Evolutionary conservation across 148 eudicot genomes (phyloP).

Genomic region (Amaranthus palmeri): DNA sequence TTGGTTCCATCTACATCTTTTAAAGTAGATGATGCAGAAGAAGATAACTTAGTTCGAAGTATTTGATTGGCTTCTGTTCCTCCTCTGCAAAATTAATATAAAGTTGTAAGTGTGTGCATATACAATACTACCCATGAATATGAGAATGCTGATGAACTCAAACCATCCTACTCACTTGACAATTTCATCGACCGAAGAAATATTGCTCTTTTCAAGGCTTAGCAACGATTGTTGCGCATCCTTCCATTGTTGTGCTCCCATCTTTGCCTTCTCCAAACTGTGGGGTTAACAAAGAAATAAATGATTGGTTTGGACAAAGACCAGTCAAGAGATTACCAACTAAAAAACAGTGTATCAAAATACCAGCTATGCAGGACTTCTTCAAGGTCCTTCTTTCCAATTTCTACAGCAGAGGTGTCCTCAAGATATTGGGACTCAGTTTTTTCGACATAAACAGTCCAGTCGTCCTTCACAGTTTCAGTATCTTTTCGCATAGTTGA

Average conservation of each 20-base stretch:
- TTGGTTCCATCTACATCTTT: slow-evolving; percentile 65
- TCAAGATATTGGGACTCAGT: slow-evolving; percentile 75
- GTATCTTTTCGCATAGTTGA: slow-evolving; percentile 71
- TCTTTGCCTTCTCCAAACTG: slow-evolving; percentile 75
- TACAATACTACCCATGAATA: neutral
- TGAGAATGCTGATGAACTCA: slow-evolving; percentile 3
- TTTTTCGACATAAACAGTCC: slow-evolving; percentile 57
- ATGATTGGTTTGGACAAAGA: neutral
- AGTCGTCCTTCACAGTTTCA: slow-evolving; percentile 58
- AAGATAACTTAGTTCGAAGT: slow-evolving; percentile 62
- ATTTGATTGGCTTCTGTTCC: slow-evolving; percentile 81
- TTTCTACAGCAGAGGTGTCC: slow-evolving; percentile 74
- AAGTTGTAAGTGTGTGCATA: neutral
- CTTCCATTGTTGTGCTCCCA: slow-evolving; percentile 83
- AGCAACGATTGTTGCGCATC: slow-evolving; percentile 81
- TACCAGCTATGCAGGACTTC: slow-evolving; percentile 81
- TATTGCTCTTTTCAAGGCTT: slow-evolving; percentile 67
- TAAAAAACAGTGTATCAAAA: slow-evolving; percentile 5
- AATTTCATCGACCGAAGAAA: slow-evolving; percentile 76
- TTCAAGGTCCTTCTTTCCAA: slow-evolving; percentile 69
- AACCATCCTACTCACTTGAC: slow-evolving; percentile 47
- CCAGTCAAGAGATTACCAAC: neutral
- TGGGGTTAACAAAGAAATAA: slow-evolving; percentile 6
- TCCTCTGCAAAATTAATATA: slow-evolving; percentile 30
- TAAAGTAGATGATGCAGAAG: slow-evolving; percentile 73